A percentile compares a stretch with the other conserved stretches of the same genome.
Conservation (phyloP, 495 filamentous ascomycete species). For the Talaromyces liani region DNA sequence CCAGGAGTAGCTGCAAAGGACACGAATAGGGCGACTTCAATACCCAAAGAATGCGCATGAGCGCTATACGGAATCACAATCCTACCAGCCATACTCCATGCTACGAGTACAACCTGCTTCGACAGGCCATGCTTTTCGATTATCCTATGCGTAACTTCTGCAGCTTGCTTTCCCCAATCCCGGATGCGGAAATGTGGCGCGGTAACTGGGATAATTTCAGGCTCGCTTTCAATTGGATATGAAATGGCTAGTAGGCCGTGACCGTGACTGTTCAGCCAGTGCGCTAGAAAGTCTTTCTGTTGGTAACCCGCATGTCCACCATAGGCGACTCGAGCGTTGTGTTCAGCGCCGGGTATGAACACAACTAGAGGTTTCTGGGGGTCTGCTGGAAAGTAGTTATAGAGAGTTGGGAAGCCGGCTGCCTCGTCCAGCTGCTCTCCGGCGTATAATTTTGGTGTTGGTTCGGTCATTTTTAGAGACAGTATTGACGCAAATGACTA, state of each 20-base stretch:
- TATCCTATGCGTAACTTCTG: slow-evolving; percentile 9
- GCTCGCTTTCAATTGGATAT: slow-evolving; percentile 17
- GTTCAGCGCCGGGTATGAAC: slow-evolving; percentile 15
- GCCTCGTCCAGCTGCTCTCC: slow-evolving; percentile 15
- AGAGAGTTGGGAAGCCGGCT: slow-evolving; percentile 15
- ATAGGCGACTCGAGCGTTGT: slow-evolving; percentile 19
- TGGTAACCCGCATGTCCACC: slow-evolving; percentile 15
- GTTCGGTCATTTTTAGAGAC: neutral
- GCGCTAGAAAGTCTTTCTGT: slow-evolving; percentile 13
- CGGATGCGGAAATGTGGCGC: slow-evolving; percentile 12
- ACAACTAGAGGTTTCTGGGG: slow-evolving; percentile 17
- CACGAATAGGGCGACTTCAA: slow-evolving; percentile 16
- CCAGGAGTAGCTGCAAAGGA: slow-evolving; percentile 18
- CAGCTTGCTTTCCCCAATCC: slow-evolving; percentile 19
- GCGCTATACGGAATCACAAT: slow-evolving; percentile 17
- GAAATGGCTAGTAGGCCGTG: slow-evolving; percentile 18
- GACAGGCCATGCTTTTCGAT: slow-evolving; percentile 9
- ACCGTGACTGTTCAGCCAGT: slow-evolving; percentile 14
- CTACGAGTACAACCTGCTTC: slow-evolving; percentile 10
- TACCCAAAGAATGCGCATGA: slow-evolving; percentile 10
- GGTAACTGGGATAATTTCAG: slow-evolving; percentile 12
- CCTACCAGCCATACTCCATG: slow-evolving; percentile 21
- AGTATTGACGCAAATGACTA: neutral
- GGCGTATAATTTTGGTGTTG: slow-evolving; percentile 11
- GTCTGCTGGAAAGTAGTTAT: slow-evolving; percentile 13